Percentiles rank a stretch among this genome's conserved stretches.
These are phyloP conservation scores for Withania somnifera DNA, from an alignment of 305 asterid species.

Conservation along the genomic window DNA sequence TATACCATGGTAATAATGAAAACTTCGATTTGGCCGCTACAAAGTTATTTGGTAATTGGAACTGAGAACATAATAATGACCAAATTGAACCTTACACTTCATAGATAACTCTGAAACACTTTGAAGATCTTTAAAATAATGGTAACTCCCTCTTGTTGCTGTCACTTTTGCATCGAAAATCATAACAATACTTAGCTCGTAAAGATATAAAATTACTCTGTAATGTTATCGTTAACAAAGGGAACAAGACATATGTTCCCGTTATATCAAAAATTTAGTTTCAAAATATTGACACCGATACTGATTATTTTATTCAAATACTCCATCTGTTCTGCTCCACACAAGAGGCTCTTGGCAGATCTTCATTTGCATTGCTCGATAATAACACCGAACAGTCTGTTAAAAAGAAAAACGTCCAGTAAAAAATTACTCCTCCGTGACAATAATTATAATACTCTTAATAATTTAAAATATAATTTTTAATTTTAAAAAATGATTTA, in stretches of 20 bases:
- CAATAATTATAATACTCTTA: no score
- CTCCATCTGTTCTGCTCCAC: slow-evolving; percentile 41
- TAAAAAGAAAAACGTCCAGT: slow-evolving; percentile 8
- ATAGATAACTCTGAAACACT: neutral
- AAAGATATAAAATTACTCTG: neutral
- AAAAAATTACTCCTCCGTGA: neutral
- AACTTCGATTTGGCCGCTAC: neutral
- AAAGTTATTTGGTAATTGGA: neutral
- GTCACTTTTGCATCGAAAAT: neutral
- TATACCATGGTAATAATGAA: neutral
- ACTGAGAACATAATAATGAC: neutral
- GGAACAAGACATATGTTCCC: slow-evolving; percentile 16
- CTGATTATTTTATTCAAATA: slow-evolving; percentile 22
- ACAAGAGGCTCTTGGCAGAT: slow-evolving; percentile 14
- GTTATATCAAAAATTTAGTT: slow-evolving; percentile 6
- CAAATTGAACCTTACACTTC: neutral
- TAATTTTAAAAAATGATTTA: no score
- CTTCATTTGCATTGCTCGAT: slow-evolving; percentile 22
- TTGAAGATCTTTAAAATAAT: neutral
- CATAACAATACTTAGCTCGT: neutral
- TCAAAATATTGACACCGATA: neutral
- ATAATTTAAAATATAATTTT: no score
- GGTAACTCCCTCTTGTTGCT: neutral
- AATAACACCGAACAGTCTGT: slow-evolving; percentile 12
- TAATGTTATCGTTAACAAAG: neutral